Percentiles rank a stretch among this genome's conserved stretches.
Conservation (phyloP, 1,284 basidiomycete genomes). For the Rhodofomes roseus region DNA sequence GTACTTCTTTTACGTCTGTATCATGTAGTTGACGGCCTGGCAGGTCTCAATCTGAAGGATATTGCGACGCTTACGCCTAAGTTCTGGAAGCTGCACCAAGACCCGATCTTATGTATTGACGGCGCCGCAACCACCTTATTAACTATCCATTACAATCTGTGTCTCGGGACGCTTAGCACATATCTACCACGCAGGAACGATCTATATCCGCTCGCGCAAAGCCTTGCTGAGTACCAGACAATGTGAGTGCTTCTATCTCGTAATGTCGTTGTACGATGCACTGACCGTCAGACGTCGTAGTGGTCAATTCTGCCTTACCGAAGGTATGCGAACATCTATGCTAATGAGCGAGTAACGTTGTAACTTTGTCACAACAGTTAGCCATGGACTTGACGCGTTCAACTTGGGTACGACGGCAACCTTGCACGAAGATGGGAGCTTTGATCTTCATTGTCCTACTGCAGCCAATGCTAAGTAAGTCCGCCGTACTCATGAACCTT, state of each 20-base stretch:
- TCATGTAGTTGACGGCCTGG: not conserved
- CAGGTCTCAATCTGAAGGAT: slow-evolving; percentile 33
- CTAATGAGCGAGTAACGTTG: not conserved
- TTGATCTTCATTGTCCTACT: slow-evolving; percentile 29
- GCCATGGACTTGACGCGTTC: slow-evolving; percentile 33
- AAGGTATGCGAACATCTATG: slow-evolving; percentile 6
- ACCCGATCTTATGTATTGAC: slow-evolving; percentile 34
- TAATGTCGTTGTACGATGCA: not conserved
- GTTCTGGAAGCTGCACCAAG: slow-evolving; percentile 38
- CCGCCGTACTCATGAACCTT: too few relatives aligned
- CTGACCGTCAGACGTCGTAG: slow-evolving; percentile 11
- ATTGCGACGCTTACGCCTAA: slow-evolving; percentile 28
- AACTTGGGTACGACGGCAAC: slow-evolving; percentile 35
- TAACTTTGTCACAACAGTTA: slow-evolving; percentile 29
- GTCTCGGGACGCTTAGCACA: slow-evolving; percentile 30
- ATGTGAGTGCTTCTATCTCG: slow-evolving; percentile 19
- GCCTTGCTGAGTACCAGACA: slow-evolving; percentile 18
- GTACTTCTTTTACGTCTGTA: not conserved
- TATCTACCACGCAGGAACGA: slow-evolving; percentile 21
- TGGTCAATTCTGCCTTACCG: slow-evolving; percentile 33
- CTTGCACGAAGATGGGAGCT: slow-evolving; percentile 25
- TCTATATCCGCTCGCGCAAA: slow-evolving; percentile 18
- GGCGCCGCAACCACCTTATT: slow-evolving; percentile 33
- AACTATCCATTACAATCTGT: slow-evolving; percentile 42
- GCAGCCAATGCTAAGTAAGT: slow-evolving; percentile 18